These are phyloP conservation scores for Ceratobasidium sp. DNA, from an alignment of 1,284 basidiomycete genomes.

Conservation along the genomic window DNA sequence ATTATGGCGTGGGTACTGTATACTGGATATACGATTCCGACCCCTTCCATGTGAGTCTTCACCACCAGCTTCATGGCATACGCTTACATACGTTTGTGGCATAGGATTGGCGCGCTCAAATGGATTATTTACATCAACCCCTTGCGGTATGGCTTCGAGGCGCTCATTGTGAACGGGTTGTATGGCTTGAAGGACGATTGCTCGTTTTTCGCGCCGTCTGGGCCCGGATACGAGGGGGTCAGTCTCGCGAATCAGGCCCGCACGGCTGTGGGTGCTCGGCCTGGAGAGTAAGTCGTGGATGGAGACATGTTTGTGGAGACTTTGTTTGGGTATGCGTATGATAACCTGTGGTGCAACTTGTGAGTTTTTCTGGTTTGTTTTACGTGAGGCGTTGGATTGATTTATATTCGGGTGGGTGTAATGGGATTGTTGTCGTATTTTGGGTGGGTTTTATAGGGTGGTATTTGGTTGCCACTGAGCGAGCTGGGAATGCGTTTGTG, in stretches of 20 bases:
- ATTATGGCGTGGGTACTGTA: conserved; percentile 69
- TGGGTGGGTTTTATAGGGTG: conserved; percentile 60
- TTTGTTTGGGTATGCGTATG: conserved; percentile 70
- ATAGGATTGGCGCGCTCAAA: conserved; percentile 33
- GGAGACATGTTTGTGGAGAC: conserved; percentile 66
- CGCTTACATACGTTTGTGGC: too few species aligned
- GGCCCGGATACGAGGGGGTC: conserved; percentile 65
- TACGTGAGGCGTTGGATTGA: neutral
- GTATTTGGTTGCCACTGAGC: conserved; percentile 66
- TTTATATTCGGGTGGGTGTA: conserved; percentile 43
- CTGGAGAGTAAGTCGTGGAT: conserved; percentile 61
- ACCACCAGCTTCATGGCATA: too few species aligned
- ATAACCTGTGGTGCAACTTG: conserved; percentile 70
- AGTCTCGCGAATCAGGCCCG: conserved; percentile 68
- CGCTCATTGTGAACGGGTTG: conserved; percentile 67
- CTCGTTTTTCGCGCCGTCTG: conserved; percentile 59
- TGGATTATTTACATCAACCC: conserved; percentile 54
- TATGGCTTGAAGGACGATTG: conserved; percentile 59
- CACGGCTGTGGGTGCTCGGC: conserved; percentile 63
- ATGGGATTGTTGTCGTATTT: conserved; percentile 66
- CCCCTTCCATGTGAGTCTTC: conserved; percentile 48
- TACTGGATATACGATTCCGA: conserved; percentile 78
- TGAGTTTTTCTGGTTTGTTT: conserved; percentile 53
- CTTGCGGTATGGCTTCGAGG: conserved; percentile 64
- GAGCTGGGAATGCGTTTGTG: conserved; percentile 38